A percentile compares a stretch with the other conserved stretches of the same genome.
Conservation (phyloP, 148 eudicot species). For the Spergularia marina region DNA sequence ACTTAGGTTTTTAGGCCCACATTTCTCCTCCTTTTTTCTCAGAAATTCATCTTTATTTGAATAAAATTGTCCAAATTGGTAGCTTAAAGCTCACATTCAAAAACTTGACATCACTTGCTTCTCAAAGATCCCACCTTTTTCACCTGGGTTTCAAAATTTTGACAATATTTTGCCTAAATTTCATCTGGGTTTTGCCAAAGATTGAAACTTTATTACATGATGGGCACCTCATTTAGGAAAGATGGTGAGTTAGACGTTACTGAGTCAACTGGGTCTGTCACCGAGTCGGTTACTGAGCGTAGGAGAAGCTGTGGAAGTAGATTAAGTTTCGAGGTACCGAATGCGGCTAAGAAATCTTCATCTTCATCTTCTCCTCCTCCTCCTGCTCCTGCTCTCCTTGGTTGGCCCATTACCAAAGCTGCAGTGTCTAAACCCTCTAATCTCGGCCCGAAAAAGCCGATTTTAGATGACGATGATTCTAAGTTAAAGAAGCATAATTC, state of each 20-base stretch:
- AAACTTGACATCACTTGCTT: neutral
- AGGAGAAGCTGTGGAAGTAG: constrained; percentile 42
- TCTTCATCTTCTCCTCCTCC: constrained; percentile 21
- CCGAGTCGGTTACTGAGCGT: constrained; percentile 33
- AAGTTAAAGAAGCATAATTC: constrained; percentile 51
- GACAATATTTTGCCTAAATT: neutral
- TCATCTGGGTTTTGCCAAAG: neutral
- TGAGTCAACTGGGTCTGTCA: constrained; percentile 24
- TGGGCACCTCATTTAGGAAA: constrained; percentile 37
- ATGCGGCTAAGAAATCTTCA: constrained; percentile 11
- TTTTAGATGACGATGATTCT: constrained; percentile 33
- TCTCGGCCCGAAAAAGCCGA: constrained; percentile 30
- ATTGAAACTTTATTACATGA: constrained; percentile 19
- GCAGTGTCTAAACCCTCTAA: constrained; percentile 28
- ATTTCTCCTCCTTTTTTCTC: constrained; percentile 16
- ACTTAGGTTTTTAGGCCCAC: constrained; percentile 23
- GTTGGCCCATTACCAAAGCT: constrained; percentile 78
- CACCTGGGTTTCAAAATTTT: constrained; percentile 18
- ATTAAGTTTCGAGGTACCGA: constrained; percentile 38
- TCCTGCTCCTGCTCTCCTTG: constrained; percentile 38
- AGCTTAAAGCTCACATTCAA: constrained; percentile 2
- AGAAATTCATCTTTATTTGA: constrained; percentile 7
- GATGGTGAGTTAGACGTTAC: constrained; percentile 31
- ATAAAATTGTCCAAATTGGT: neutral
- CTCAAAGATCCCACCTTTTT: constrained; percentile 1